phyloP scores from a whole-genome alignment of 2,329 filamentous ascomycete genomes.

The Oidium heveae region DNA sequence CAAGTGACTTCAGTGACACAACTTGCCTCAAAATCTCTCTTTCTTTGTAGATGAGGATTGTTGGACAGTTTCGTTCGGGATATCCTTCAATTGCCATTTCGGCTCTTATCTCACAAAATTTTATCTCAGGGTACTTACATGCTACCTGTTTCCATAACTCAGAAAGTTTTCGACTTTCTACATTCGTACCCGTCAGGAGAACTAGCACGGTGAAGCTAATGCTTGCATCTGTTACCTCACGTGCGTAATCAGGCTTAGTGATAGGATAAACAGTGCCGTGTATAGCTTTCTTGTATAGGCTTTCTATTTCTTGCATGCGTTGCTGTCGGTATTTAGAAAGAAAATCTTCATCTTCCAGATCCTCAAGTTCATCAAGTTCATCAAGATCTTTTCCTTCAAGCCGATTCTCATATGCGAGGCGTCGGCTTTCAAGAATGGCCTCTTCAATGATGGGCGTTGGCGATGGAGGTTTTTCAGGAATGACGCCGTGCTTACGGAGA shows the following conservation, averaged over 20 bases:
- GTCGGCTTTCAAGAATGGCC: conserved; percentile 60
- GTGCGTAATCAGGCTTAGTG: conserved; percentile 79
- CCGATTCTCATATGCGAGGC: conserved; percentile 72
- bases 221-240: conserved; percentile 79
- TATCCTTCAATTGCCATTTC: conserved; percentile 92
- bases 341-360: conserved; percentile 84
- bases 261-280: conserved; percentile 84
- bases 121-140: conserved; percentile 69
- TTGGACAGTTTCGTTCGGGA: conserved; percentile 83
- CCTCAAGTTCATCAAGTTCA: conserved; percentile 79
- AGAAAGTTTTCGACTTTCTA: conserved; percentile 59
- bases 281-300: conserved; percentile 47
- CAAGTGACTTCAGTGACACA: conserved; percentile 63
- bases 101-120: conserved; percentile 88
- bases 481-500: conserved; percentile 82
- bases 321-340: conserved; percentile 71
- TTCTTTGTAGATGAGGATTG: conserved; percentile 75
- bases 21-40: conserved; percentile 80
- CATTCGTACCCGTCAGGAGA: conserved; percentile 62
- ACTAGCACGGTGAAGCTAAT: conserved; percentile 45
- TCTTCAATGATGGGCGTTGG: conserved; percentile 93
- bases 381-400: conserved; percentile 86
- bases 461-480: conserved; percentile 91
- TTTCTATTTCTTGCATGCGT: conserved; percentile 59
- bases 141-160: conserved; percentile 75